Base-by-base conservation (phyloP, 257 asterid species). In the Nicotiana obtusifolia region DNA sequence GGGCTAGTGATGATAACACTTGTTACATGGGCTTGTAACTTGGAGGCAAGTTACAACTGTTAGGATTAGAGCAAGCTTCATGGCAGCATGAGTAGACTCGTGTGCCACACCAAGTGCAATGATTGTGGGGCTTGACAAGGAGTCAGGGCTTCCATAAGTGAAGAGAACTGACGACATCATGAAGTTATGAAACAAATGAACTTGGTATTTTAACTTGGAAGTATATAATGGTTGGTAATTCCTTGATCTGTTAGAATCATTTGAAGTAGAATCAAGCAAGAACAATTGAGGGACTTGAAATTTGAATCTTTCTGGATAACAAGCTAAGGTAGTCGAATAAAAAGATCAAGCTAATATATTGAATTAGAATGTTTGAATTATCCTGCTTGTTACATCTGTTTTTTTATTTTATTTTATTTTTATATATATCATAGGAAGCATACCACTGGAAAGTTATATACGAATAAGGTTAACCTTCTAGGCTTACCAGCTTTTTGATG, bases 401-500 rank as follows among this genome's bases (percentile, higher is more conserved):
- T 41, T 35, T n/a, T 14, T 79, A 52, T 37, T 37, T 35, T 35
- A 6, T 35, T 35, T 35, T 35, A 35, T 5, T 35, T 35, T 35
- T 35, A 35, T 35, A 35, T 35, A 35, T 35, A 80, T 62, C 54
- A 41, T 14, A 61, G 9, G 61, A 80, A 62, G 13, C 24, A 15
- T 24, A 47, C 15, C 26, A 14, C 41, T 47, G 22, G 61, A 47
- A 24, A 47, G 79, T 73, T 14, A 24, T 15, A 73, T 24, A 49
- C 37, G 24, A 6, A 24, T 28, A 13, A 78, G 64, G 78, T 61
- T 26, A n/a, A 64, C 49, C 67, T 69, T 81, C 80, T 33, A 33
- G 61, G 65, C 78, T 80, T 82, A 64, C 79, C 75, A 64, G 28
- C 54, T 67, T 68, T 76, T 66, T 64, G 64, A 31, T 82, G 65